A percentile compares a stretch with the other conserved stretches of the same genome.
Evolutionary conservation across 345 rosid genomes (phyloP).

Genomic region (Pistacia atlantica): DNA sequence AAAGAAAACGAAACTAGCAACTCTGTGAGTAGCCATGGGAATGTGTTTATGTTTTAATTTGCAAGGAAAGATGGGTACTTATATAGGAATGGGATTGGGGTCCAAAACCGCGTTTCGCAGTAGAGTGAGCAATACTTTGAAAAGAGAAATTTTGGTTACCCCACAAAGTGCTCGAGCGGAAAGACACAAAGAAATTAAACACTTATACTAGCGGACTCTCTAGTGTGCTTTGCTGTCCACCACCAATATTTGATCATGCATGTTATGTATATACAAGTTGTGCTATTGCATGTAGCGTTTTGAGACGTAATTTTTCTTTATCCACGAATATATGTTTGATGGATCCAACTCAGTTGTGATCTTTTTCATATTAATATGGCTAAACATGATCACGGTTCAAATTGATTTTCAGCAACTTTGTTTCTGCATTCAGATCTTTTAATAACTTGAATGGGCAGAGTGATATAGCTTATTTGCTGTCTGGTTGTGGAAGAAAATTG

Average conservation of each 20-base stretch:
- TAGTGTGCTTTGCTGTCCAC: conserved; percentile 41
- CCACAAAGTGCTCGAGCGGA: conserved; percentile 20
- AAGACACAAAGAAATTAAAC: background rate
- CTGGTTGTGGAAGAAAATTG: background rate
- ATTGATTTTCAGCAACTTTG: background rate
- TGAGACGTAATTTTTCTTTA: background rate
- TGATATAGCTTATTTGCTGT: background rate
- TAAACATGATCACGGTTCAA: background rate
- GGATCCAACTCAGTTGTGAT: conserved; percentile 14
- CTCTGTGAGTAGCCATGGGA: conserved; percentile 30
- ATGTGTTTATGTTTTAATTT: conserved; percentile 5
- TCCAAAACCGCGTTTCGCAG: conserved; percentile 11
- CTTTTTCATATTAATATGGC: background rate
- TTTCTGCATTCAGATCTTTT: background rate
- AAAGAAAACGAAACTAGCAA: conserved; percentile 26
- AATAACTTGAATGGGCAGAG: background rate
- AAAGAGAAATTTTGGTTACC: conserved; percentile 1
- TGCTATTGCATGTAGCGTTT: background rate
- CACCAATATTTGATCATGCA: conserved; percentile 25
- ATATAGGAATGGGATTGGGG: conserved; percentile 36
- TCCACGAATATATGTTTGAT: background rate
- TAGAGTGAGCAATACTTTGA: background rate
- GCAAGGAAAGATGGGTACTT: conserved; percentile 27
- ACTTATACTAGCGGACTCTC: background rate
- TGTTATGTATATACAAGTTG: background rate